Evolutionary conservation across 1,139 yeast species (phyloP), one percentile per base, ranked within the genome.

Genomic region (Yamadazyma jaroonii): DNA sequence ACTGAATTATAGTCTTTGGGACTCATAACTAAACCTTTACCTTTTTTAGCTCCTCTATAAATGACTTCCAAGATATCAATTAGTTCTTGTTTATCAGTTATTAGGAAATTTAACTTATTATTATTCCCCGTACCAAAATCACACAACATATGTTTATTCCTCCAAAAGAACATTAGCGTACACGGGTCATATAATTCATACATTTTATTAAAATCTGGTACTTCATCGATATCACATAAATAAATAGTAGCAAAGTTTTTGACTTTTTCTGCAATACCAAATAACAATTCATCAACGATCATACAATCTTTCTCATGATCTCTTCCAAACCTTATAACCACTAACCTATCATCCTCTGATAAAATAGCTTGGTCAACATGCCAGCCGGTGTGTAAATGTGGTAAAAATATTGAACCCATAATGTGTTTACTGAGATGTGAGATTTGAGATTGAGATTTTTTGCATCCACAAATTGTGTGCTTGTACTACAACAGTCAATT

Each of bases 91-190:
- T 84, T 83, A 54, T 86, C 89, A 34, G 79, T 81, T 25, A 92
- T 67, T 36, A 61, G 54, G 61, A 92, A 92, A 55, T 89, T 89
- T 64, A 92, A 67, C 67, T 92, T 92, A 67, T 94, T 92, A 62
- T 94, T 92, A 57, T 92, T 88, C 30, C 99, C 99, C 0, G 98
- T 92, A 2, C 98, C 98, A 61, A 89, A 89, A 66, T 92, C 98
- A 62, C 96, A 87, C 88, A 90, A 80, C 95, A 94, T 90, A 59
- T 92, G 98, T 58, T 89, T 90, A 63, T 92, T 92, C 38, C 95
- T 69, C 62, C 77, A 88, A 59, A 92, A 92, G 56, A 92, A 90
- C 97, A 92, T 92, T 39, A 92, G 72, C 34, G 95, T 82, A 72
- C 86, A 80, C 23, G 96, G 95, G 48, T 88, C 97, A 54, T 84